Base-by-base conservation (phyloP, 768 basidiomycete genomes). In the Butyriboletus loyo region DNA sequence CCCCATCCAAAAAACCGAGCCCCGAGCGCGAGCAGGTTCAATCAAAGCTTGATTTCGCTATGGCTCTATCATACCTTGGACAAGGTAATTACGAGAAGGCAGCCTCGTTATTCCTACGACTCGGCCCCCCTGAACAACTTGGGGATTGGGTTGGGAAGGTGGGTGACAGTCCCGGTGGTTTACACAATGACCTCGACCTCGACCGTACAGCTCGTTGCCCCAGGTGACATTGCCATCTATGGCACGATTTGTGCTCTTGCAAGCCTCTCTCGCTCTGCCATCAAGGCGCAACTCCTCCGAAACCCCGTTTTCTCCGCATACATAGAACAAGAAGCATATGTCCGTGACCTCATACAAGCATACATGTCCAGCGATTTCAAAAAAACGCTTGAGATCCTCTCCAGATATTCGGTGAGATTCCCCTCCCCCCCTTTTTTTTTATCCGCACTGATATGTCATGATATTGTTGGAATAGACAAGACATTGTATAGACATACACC, bases 301-400 rank as follows among this genome's bases (percentile, higher is more conserved):
- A 90, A 87, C 63, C 69, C 86, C 1, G 73, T 75, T 9, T 92
- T 96, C 62, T 76, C 83, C 11, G 73, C 81, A 24, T 92, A 87
- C 68, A 80, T 95, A 41, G 94, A 96, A 63, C 84, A 89, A 58
- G 91, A 93, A 66, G 84, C 87, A 0, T 93, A 94, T 63, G 66
- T 94, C 31, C 83, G 95, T 34, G 93, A 96, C 48, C 79, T 97
- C 38, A 73, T 94, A 49, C 87, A 89, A 54, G 82, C 88, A 2
- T 97, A 92, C 71, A 85, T 94, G 77, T 78, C 79, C 52, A 93
- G 88, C 67, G 83, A 87, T 61, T 98, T 97, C 76, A 91, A 87
- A 64, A 80, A 77, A 6, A 89, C 89, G 8, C 78, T 95, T 13
- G 86, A 87, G 28, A 72, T 91, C 19, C 78, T 98, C 40, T 77